Base-by-base conservation (phyloP, 176 grass and related monocot species). In the Aegilops sharonensis region DNA sequence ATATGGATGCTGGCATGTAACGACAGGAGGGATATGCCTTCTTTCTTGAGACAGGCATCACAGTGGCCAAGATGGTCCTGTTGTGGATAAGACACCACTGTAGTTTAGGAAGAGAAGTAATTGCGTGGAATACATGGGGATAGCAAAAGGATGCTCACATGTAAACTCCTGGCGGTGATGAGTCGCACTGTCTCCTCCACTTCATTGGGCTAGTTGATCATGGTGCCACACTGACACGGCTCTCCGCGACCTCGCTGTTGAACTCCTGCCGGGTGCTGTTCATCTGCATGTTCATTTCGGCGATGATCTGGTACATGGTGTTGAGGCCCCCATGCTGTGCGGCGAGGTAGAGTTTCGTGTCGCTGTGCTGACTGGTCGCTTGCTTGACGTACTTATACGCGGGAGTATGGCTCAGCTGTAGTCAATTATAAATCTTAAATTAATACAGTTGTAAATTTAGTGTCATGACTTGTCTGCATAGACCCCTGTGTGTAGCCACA, bases 261-360 rank as follows among this genome's bases (percentile, higher is more conserved):
- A 99, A 99, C 68, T 97, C 97, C 77, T 88, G 87, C 9, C 94
- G 85, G 0, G 89, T 93, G n/a, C 92, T 87, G n/a, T 89, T 93
- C 97, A 99, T 97, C 89, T 94, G 97, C 8, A 87, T 85, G 81
- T 93, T 83, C 50, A 99, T 99, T 83, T 94, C 89, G 0, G 72
- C 73, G 74, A 97, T 87, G 88, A 99, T 91, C 68, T 90, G 86
- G 69, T 87, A 75, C 80, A 99, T 83, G 8, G 83, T 87, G 5
- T 77, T 80, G 65, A 99, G 92, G 72, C 96, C 94, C 14, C 87
- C 87, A 56, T 91, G 91, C 85, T 94, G 90, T 48, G 94, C 94
- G 70, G 97, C 92, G 80, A 99, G 90, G 89, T 99, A 94, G 85
- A 99, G 97, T 85, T 96, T 92, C 34, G 94, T 99, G 68, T 99